phyloP scores from a whole-genome alignment of 2,329 filamentous ascomycete genomes.

The Colletotrichum brevisporum region DNA sequence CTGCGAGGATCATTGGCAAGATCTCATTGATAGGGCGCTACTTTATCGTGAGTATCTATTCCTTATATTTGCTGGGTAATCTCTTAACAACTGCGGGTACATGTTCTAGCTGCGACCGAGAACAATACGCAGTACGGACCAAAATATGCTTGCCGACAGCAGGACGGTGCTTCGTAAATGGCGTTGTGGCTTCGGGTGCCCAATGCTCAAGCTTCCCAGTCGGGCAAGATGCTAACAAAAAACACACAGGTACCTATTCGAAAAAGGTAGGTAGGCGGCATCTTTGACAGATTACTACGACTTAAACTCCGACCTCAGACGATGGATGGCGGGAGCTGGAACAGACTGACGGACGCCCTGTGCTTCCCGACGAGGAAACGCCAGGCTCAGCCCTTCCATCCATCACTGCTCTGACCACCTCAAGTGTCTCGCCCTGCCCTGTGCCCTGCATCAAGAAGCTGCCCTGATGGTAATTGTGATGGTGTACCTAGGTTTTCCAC shows the following conservation, averaged over 20 bases:
- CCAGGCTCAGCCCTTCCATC: constrained; percentile 19
- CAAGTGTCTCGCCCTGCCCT: too few species aligned
- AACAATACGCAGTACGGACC: too few species aligned
- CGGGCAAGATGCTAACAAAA: constrained; percentile 16
- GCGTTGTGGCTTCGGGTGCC: constrained; percentile 34
- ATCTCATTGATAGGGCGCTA: too few species aligned
- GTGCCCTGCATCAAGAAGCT: too few species aligned
- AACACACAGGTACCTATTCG: neutral
- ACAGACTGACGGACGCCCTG: constrained; percentile 33
- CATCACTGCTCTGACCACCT: neutral
- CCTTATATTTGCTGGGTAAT: too few species aligned
- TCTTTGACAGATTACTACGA: neutral
- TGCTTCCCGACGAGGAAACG: constrained; percentile 15
- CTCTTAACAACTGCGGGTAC: too few species aligned
- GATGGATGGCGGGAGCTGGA: constrained; percentile 24
- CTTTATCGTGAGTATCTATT: too few species aligned
- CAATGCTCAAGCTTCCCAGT: constrained; percentile 37
- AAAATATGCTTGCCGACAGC: neutral
- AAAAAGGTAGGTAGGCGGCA: too few species aligned
- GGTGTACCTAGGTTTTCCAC: too few species aligned
- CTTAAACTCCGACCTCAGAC: neutral
- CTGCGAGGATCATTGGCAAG: neutral
- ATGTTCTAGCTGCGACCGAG: too few species aligned
- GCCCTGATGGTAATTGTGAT: too few species aligned
- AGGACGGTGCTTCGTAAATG: neutral